Conservation (phyloP, 2,329 filamentous ascomycete species). For the Beauveria medogensis region DNA sequence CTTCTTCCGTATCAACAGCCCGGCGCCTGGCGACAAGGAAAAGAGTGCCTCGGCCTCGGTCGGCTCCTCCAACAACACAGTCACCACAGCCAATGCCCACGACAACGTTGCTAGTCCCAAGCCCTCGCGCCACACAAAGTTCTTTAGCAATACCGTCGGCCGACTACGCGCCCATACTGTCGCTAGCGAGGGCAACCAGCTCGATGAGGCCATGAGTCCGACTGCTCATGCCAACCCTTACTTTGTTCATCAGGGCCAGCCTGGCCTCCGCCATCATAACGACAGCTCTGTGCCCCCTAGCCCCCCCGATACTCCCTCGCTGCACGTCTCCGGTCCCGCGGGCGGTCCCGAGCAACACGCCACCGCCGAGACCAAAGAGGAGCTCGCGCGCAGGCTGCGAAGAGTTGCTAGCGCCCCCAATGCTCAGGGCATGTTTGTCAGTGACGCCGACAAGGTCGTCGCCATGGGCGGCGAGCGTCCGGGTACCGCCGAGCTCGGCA, state of each 20-base stretch:
- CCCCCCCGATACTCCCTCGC: constrained; percentile 78
- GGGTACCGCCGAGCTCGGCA: constrained; percentile 77
- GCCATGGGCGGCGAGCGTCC: constrained; percentile 57
- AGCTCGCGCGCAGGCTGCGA: constrained; percentile 83
- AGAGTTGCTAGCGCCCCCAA: constrained; percentile 95
- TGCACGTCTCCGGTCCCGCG: constrained; percentile 63
- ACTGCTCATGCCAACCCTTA: constrained; percentile 95
- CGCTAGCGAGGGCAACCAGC: constrained; percentile 82
- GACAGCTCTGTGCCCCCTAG: constrained; percentile 87
- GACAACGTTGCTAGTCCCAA: constrained; percentile 32
- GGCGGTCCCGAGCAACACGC: constrained; percentile 58
- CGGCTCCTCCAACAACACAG: constrained; percentile 9
- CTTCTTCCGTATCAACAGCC: constrained; percentile 60
- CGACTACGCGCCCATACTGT: constrained; percentile 85
- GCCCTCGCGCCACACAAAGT: constrained; percentile 75
- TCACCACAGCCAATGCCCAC: constrained; percentile 10
- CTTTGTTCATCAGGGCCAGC: constrained; percentile 92
- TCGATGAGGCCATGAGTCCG: constrained; percentile 84
- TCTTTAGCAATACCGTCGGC: constrained; percentile 77
- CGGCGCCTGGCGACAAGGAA: constrained; percentile 33
- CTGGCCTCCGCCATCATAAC: constrained; percentile 88
- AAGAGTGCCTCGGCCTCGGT: constrained; percentile 51
- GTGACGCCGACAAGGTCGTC: constrained; percentile 21
- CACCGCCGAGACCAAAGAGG: constrained; percentile 79
- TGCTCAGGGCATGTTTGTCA: constrained; percentile 80